phyloP scores from a whole-genome alignment of 352 stramenopile genomes.

The Globisporangium splendens region DNA sequence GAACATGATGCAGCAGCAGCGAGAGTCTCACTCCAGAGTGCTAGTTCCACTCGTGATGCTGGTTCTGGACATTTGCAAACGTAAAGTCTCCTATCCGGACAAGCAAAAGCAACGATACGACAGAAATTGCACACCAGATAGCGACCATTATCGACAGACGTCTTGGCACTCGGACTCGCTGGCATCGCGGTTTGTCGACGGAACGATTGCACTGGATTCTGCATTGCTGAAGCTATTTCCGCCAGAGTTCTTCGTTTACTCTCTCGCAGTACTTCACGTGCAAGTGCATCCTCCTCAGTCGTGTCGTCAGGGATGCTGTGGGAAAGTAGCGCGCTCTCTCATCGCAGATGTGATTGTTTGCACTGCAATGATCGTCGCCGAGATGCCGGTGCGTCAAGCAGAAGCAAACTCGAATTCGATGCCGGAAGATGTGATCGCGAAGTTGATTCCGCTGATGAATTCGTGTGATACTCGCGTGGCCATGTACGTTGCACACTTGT shows the following conservation, averaged over 20 bases:
- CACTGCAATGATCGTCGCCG: slow-evolving; percentile 26
- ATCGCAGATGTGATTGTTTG: slow-evolving; percentile 24
- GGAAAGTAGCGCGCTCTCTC: slow-evolving; percentile 18
- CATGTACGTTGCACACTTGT: slow-evolving; percentile 28
- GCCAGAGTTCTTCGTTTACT: slow-evolving; percentile 31
- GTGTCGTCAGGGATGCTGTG: slow-evolving; percentile 37
- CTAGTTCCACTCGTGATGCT: slow-evolving; percentile 28
- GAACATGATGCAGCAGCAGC: slow-evolving; percentile 21
- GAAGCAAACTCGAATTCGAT: background rate
- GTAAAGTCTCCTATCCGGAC: slow-evolving; percentile 34
- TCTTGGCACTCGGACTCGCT: slow-evolving; percentile 27
- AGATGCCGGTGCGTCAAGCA: slow-evolving; percentile 4
- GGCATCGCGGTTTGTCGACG: slow-evolving; percentile 27
- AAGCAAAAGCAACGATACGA: slow-evolving; percentile 22
- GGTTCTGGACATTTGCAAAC: slow-evolving; percentile 30
- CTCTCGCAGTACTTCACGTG: slow-evolving; percentile 24
- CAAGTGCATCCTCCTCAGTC: slow-evolving; percentile 9
- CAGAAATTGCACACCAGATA: background rate
- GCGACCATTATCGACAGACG: background rate
- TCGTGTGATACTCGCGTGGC: slow-evolving; percentile 42
- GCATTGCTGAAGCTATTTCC: slow-evolving; percentile 20
- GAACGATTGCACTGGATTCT: slow-evolving; percentile 27
- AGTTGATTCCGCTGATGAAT: slow-evolving; percentile 25
- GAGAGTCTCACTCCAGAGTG: slow-evolving; percentile 26
- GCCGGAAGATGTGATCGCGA: slow-evolving; percentile 1